Percentiles rank a stretch among this genome's conserved stretches.
phyloP scores from a whole-genome alignment of 169 alveolate species.

The Sarcocystis neurona region DNA sequence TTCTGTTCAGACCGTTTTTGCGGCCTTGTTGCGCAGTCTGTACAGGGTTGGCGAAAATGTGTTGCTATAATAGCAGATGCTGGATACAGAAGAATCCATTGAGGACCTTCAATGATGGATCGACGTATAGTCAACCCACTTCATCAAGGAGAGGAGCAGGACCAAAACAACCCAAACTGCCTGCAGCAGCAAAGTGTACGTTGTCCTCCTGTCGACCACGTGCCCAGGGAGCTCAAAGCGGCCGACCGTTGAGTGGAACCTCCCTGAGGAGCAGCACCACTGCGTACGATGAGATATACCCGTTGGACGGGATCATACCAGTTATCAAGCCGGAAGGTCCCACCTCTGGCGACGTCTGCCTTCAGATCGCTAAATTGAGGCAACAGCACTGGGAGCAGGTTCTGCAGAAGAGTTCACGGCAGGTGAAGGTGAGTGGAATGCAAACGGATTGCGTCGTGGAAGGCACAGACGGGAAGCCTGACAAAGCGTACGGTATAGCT shows the following conservation, averaged over 20 bases:
- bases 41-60: too few relatives aligned
- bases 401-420: neutral
- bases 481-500: neutral
- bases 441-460: neutral
- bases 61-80: too few relatives aligned
- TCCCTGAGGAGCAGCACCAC: neutral
- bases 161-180: too few relatives aligned
- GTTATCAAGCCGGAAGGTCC: neutral
- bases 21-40: too few relatives aligned
- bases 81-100: too few relatives aligned
- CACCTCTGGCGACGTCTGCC: conserved; percentile 11
- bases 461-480: neutral
- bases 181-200: too few relatives aligned
- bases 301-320: neutral
- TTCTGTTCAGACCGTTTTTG: too few relatives aligned
- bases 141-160: too few relatives aligned
- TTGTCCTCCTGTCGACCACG: neutral
- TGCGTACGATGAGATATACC: neutral
- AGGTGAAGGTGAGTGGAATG: neutral
- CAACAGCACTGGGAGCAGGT: neutral
- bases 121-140: too few relatives aligned
- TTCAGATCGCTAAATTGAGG: neutral
- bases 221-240: neutral
- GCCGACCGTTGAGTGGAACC: neutral
- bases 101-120: too few relatives aligned